phyloP scores from a whole-genome alignment of 208 protist genomes.

The Crithidia mellificae region DNA sequence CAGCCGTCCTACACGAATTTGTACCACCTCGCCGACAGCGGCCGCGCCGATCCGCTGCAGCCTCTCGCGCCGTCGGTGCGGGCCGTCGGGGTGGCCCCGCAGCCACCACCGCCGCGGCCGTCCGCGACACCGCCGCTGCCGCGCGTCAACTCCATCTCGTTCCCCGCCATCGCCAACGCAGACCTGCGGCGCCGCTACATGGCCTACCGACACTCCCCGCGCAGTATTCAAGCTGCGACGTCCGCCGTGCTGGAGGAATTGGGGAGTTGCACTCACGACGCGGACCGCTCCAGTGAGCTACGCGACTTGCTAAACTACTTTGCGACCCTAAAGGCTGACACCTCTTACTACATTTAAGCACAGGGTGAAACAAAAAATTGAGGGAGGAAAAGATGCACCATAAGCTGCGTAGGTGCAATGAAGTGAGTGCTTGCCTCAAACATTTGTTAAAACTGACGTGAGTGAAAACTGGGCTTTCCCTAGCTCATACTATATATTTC shows the following conservation, averaged over 20 bases:
- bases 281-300: conserved; percentile 52
- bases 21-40: not conserved
- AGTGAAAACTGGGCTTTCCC: too few species aligned
- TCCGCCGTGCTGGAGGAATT: conserved; percentile 58
- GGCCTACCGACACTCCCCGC: conserved; percentile 26
- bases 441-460: too few species aligned
- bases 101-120: not conserved
- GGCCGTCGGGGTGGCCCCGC: not conserved
- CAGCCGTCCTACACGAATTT: conserved; percentile 1
- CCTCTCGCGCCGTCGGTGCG: not conserved
- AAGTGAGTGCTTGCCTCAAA: too few species aligned
- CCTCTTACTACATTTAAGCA: conserved; percentile 8
- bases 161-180: conserved; percentile 28
- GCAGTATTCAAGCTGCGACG: conserved; percentile 41
- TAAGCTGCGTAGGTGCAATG: too few species aligned
- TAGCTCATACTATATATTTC: too few species aligned
- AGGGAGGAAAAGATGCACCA: too few species aligned
- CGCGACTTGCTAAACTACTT: conserved; percentile 79
- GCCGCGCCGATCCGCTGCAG: not conserved
- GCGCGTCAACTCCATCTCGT: conserved; percentile 6
- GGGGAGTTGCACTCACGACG: conserved; percentile 55
- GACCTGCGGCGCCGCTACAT: conserved; percentile 35
- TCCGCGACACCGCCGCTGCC: conserved; percentile 1
- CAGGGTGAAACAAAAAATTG: too few species aligned
- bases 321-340: conserved; percentile 34